These are phyloP conservation scores for Cinnamomum micranthum DNA, from an alignment of 164 flowering plant species.

Conservation along the genomic window DNA sequence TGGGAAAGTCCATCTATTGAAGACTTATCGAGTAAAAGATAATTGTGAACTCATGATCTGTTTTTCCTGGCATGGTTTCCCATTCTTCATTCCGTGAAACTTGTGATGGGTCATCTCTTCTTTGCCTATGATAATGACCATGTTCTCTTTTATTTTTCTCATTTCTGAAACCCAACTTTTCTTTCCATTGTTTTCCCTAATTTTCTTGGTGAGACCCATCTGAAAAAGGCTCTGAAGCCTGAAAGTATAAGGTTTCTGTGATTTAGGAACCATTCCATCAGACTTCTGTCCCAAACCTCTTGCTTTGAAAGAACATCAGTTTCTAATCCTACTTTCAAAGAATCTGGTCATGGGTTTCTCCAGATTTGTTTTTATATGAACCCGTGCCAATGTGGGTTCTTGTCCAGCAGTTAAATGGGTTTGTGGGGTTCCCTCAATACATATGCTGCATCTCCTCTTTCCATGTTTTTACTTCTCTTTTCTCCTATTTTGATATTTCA, in stretches of 20 bases:
- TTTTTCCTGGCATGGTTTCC: neutral
- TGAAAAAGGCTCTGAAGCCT: neutral
- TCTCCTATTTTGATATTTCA: neutral
- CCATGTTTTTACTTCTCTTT: constrained; percentile 1
- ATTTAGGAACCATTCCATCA: neutral
- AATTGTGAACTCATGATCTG: neutral
- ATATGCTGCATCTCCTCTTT: neutral
- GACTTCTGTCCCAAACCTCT: neutral
- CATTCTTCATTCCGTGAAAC: constrained; percentile 1
- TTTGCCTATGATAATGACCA: neutral
- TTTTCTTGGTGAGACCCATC: neutral
- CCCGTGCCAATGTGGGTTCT: neutral
- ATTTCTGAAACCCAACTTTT: neutral
- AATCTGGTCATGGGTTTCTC: constrained; percentile 16
- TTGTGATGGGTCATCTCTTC: neutral
- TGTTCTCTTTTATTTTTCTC: neutral
- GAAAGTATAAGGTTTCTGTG: neutral
- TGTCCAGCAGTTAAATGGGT: neutral
- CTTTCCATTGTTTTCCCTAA: neutral
- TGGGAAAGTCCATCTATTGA: neutral
- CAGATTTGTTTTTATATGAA: neutral
- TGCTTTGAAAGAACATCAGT: neutral
- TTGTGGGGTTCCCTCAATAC: constrained; percentile 2
- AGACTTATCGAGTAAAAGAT: neutral
- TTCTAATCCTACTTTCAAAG: neutral